Base-by-base conservation (phyloP, 805 yeast genomes). In the Candida quercuum region DNA sequence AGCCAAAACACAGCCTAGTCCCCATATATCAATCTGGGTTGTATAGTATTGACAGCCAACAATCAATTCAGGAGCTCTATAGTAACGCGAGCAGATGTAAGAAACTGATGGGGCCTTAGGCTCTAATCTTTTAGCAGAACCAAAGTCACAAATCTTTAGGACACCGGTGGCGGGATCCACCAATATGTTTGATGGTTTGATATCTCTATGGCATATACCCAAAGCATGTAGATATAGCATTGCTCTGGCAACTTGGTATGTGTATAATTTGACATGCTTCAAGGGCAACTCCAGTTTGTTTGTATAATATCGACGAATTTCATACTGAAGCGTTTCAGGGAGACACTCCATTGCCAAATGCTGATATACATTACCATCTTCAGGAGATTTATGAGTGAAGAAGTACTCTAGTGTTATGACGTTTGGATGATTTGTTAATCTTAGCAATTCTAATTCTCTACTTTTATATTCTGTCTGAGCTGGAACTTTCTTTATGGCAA, bases 21-120 rank as follows among this genome's bases (percentile, higher is more conserved):
- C 96, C 99, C 99, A 93, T 52, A 89, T 83, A 60, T 93, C 99
- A 41, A 93, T 91, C 54, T 88, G 86, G 3, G 94, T 81, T 4
- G 94, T 78, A 60, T 93, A 93, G 27, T 81, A 73, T 41, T 89
- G 77, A 50, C 88, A 83, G 2, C 99, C 99, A 38, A 93, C 79
- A 55, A 93, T 85, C 42, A 93, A 72, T 61, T 93, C 99, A 1
- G 99, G 99, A 1, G 98, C 95, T 50, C 97, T 75, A 63, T 89
- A 89, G 61, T 88, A 93, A 52, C 99, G 78, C 18, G 96, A 87
- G 61, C 97, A 95, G 41, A 93, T 93, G 58, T 93, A 93, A 36
- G 96, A 83, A 45, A 89, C 96, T 1, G 94, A 81, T n/a, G 93
- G 86, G 57, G 84, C 89, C 45, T 77, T 75, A 35, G 76, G 76